Percentiles rank a stretch among this genome's conserved stretches.
These are phyloP conservation scores for Teratosphaeria gauchensis DNA, from an alignment of 2,329 filamentous ascomycete species.

Conservation along the genomic window DNA sequence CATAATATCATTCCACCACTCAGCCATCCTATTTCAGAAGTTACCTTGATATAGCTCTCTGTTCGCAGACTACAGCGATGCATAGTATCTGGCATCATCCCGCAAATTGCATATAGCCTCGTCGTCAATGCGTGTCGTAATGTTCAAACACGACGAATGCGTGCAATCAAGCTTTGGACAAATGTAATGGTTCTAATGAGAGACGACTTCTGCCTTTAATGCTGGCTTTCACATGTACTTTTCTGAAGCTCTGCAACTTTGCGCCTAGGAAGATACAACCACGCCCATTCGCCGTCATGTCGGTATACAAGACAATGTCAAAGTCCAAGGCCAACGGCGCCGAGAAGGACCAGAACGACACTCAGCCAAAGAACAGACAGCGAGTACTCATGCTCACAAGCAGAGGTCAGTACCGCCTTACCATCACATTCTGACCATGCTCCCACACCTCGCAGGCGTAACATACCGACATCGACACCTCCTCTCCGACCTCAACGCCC, in stretches of 20 bases:
- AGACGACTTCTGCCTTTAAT: neutral
- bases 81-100: too few species aligned
- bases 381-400: slow-evolving; percentile 85
- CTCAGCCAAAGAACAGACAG: slow-evolving; percentile 34
- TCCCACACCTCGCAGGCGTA: neutral
- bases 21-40: too few species aligned
- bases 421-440: neutral
- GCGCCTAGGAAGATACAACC: neutral
- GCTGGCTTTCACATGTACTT: neutral
- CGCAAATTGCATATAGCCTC: too few species aligned
- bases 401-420: slow-evolving; percentile 49
- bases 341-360: slow-evolving; percentile 14
- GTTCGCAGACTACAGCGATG: too few species aligned
- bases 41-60: too few species aligned
- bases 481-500: slow-evolving; percentile 74
- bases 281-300: neutral
- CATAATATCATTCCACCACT: too few species aligned
- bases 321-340: slow-evolving; percentile 28
- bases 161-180: too few species aligned
- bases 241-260: neutral
- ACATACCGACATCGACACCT: slow-evolving; percentile 73
- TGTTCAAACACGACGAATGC: too few species aligned
- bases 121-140: too few species aligned
- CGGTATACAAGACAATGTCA: slow-evolving; percentile 48
- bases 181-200: neutral